phyloP scores from a whole-genome alignment of 2,329 filamentous ascomycete species.

The Sporothrix protearum region DNA sequence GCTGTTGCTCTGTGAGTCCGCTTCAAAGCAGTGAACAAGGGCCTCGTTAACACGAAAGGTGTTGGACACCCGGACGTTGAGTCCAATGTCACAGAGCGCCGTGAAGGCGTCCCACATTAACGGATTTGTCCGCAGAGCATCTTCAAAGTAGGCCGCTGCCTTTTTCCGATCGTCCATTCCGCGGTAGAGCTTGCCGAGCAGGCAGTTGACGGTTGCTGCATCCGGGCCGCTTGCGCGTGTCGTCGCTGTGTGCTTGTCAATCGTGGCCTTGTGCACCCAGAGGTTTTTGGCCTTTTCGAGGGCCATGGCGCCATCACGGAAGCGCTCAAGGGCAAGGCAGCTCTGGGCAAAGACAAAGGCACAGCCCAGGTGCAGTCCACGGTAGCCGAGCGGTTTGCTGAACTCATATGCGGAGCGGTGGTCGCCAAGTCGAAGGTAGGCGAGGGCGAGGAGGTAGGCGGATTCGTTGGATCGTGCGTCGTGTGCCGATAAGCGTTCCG shows the following conservation, averaged over 20 bases:
- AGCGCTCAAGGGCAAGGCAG: conserved; percentile 73
- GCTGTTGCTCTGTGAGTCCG: conserved; percentile 34
- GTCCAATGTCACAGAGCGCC: conserved; percentile 80
- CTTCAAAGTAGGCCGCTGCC: conserved; percentile 82
- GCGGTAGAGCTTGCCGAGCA: conserved; percentile 83
- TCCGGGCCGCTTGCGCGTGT: conserved; percentile 74
- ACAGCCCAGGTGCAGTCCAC: conserved; percentile 77
- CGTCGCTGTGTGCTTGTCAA: conserved; percentile 79
- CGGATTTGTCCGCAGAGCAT: conserved; percentile 82
- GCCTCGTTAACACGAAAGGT: conserved; percentile 72
- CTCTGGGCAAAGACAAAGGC: conserved; percentile 89
- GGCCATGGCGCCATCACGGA: conserved; percentile 75
- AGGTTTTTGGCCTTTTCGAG: conserved; percentile 75
- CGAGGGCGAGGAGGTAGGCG: conserved; percentile 76
- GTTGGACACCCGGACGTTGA: conserved; percentile 74
- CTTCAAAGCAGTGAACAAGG: conserved; percentile 48
- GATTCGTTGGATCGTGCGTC: conserved; percentile 79
- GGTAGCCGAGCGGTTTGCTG: conserved; percentile 66
- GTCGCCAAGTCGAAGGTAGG: conserved; percentile 78
- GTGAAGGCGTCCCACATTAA: conserved; percentile 98
- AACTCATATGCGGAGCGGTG: conserved; percentile 81
- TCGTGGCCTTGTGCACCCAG: conserved; percentile 71
- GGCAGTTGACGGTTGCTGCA: conserved; percentile 73
- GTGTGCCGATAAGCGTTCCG: conserved; percentile 78
- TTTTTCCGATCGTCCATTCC: conserved; percentile 78